Percentiles rank a stretch among this genome's conserved stretches.
These are phyloP conservation scores for Colletotrichum sp. DNA, from an alignment of 2,329 filamentous ascomycete species.

Conservation along the genomic window DNA sequence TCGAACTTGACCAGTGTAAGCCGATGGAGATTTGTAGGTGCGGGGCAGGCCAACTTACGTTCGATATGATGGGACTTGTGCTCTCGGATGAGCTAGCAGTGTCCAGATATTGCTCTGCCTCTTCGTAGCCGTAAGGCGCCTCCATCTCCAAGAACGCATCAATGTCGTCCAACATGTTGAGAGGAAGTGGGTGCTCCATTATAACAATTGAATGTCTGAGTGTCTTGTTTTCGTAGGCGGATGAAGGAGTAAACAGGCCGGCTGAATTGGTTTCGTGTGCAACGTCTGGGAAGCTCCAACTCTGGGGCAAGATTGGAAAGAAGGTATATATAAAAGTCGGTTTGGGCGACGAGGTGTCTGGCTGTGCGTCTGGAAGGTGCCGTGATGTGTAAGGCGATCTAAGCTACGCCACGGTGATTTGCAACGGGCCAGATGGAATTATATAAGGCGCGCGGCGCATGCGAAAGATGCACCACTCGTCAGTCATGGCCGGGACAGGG, in stretches of 20 bases:
- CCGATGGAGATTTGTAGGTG: not conserved
- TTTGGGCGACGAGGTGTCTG: not conserved
- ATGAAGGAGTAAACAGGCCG: not conserved
- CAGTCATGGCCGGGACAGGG: conserved; percentile 3
- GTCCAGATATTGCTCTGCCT: conserved; percentile 18
- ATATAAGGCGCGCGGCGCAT: conserved; percentile 18
- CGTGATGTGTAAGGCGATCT: conserved; percentile 18
- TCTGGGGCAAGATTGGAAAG: not conserved
- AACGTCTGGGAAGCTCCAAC: not conserved
- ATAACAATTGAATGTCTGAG: not conserved
- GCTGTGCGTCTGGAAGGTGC: conserved; percentile 2
- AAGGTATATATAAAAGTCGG: not conserved
- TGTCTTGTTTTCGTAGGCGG: not conserved
- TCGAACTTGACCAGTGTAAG: conserved; percentile 20
- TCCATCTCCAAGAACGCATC: conserved; percentile 22
- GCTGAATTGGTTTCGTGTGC: not conserved
- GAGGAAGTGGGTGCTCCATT: conserved; percentile 17
- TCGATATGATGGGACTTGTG: conserved; percentile 22
- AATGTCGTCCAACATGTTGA: conserved; percentile 23
- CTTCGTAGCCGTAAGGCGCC: conserved; percentile 22
- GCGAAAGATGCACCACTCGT: not conserved
- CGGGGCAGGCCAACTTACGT: not conserved
- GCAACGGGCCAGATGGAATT: conserved; percentile 9
- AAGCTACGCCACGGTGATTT: conserved; percentile 13
- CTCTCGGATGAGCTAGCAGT: conserved; percentile 23